Evolutionary conservation across 129 eudicot species (phyloP), one percentile per base, ranked within the genome.

Genomic region (Flaveria sonorensis): DNA sequence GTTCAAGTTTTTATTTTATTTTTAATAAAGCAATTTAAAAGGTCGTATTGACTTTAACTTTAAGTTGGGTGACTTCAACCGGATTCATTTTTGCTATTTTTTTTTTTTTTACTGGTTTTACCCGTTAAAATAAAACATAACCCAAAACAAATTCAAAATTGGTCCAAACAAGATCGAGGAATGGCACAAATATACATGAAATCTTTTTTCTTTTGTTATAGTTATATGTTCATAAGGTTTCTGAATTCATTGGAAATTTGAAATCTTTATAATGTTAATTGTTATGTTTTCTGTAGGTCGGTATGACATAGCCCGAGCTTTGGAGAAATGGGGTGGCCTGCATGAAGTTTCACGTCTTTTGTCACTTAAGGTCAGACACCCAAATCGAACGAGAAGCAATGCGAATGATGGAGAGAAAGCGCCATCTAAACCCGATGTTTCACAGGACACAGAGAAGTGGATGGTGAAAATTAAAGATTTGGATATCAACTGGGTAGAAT

Each of bases 311-410:
- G 98, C 98, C n/a, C 92, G 97, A 0, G 95, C 98, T 18, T 67
- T 93, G 69, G 98, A 93, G 88, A 93, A 90, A 87, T 93, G 98
- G 98, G 98, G 98, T 20, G 98, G 98, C 18, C 86, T 93, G 45
- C 97, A 93, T 70, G 97, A 93, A 89, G 98, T 93, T 16, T 90
- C 98, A 3, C 96, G 98, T 9, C 97, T 93, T 71, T 83, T 93
- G 8, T 85, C 98, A 9, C 91, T 93, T 18, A 93, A 90, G 77
- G 90, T 89, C 70, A 88, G 97, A 70, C 98, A 89, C 70, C 96
- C 98, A 0, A 88, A 89, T 82, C 85, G 96, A 83, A 90, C 87
- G 85, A 75, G 87, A 76, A 80, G 55, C 72, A 78, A 48, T 19
- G 19, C 71, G 51, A 93, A 85, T 46, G 96, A 87, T 64, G 90